phyloP scores from a whole-genome alignment of 352 stramenopile genomes.

The Proteromonas lacertae region DNA sequence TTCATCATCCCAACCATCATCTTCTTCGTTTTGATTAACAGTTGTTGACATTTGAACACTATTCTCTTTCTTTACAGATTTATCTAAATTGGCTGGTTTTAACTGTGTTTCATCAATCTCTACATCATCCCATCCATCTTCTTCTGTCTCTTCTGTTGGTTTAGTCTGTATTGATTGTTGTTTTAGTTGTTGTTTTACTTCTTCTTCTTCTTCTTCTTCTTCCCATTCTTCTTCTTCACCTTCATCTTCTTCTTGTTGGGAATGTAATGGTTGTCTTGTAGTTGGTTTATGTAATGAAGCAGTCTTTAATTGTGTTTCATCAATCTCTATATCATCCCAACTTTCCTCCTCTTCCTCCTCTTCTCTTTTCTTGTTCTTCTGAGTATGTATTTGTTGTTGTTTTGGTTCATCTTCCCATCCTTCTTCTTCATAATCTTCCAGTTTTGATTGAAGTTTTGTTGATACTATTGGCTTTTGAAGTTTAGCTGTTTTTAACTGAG shows the following conservation, averaged over 20 bases:
- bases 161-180: no score
- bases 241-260: constrained; percentile 2
- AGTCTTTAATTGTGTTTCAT: constrained; percentile 2
- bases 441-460: not conserved
- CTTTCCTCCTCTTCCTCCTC: constrained; percentile 3
- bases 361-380: constrained; percentile 3
- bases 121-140: no score
- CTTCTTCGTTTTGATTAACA: no score
- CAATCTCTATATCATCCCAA: not conserved
- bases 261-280: constrained; percentile 3
- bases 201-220: constrained; percentile 2
- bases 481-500: no score
- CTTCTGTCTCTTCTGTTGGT: no score
- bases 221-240: constrained; percentile 3
- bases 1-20: no score
- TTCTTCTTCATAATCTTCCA: constrained; percentile 2
- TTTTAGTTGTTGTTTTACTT: no score
- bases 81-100: constrained; percentile 2
- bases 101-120: constrained; percentile 4
- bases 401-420: not conserved
- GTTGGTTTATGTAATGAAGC: constrained; percentile 1
- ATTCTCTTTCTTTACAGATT: constrained; percentile 4
- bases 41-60: no score
- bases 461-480: no score
- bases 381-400: constrained; percentile 1